Evolutionary conservation across 371 early-diverging fungal species (phyloP).

Genomic region (Circinella minor): DNA sequence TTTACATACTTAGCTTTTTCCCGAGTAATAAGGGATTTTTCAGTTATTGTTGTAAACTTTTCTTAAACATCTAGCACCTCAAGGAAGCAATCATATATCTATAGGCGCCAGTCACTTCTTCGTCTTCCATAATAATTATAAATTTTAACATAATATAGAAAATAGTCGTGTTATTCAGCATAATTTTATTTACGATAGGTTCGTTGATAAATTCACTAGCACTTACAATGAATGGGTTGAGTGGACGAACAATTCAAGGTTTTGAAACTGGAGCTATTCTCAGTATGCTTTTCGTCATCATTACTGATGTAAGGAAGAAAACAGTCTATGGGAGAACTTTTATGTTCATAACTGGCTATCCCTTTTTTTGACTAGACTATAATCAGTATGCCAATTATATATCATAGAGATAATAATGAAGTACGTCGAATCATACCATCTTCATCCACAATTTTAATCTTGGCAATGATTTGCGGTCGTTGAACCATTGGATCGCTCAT

Average conservation of each 20-base stretch:
- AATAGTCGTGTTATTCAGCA: constrained; percentile 52
- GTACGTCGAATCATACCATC: constrained; percentile 53
- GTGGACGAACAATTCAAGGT: constrained; percentile 76
- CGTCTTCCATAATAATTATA: no score
- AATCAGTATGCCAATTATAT: neutral
- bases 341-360: no score
- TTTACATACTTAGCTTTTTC: no score
- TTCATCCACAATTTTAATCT: constrained; percentile 72
- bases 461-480: constrained; percentile 68
- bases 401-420: neutral
- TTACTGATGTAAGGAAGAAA: constrained; percentile 62
- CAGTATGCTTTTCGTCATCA: constrained; percentile 73
- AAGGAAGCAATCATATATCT: no score
- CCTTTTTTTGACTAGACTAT: no score
- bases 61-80: no score
- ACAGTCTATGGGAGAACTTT: no score
- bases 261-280: constrained; percentile 75
- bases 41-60: no score
- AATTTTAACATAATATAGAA: no score
- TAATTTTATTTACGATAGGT: constrained; percentile 54
- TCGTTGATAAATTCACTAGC: constrained; percentile 61
- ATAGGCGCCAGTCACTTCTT: no score
- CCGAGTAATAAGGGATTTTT: no score
- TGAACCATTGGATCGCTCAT: constrained; percentile 72
- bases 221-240: constrained; percentile 59